phyloP scores from a whole-genome alignment of 805 yeast genomes.

The Spathaspora arborariae region DNA sequence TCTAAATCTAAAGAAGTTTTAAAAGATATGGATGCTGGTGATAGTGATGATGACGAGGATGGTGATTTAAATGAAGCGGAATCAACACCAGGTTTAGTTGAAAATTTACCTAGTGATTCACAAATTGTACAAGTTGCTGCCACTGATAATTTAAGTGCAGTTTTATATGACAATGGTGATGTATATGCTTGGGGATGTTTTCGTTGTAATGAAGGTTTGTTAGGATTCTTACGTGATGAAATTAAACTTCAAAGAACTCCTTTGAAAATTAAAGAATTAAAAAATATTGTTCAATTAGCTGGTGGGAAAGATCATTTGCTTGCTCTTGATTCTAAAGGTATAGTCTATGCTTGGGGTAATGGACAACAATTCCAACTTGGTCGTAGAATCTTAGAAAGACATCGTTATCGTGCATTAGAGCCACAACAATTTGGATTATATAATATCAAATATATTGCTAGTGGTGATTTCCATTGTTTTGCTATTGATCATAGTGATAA shows the following conservation, averaged over 20 bases:
- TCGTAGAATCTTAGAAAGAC: constrained; percentile 76
- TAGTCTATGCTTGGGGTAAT: constrained; percentile 95
- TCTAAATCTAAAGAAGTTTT: constrained; percentile 56
- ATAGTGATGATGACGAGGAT: constrained; percentile 62
- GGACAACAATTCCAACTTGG: constrained; percentile 94
- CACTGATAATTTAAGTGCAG: constrained; percentile 87
- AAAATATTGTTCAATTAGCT: constrained; percentile 75
- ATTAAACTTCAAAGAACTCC: constrained; percentile 67
- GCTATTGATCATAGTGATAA: constrained; percentile 73
- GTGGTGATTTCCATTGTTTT: constrained; percentile 95
- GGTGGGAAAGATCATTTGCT: constrained; percentile 91
- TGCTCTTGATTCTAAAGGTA: constrained; percentile 79
- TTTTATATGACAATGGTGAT: constrained; percentile 73
- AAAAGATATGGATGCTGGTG: constrained; percentile 60
- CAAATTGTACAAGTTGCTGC: constrained; percentile 82
- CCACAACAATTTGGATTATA: constrained; percentile 83
- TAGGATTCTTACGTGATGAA: constrained; percentile 68
- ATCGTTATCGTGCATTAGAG: constrained; percentile 65
- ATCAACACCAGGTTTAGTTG: constrained; percentile 82
- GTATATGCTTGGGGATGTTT: constrained; percentile 98
- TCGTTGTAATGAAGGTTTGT: constrained; percentile 85
- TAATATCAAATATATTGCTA: constrained; percentile 73
- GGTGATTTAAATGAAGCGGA: constrained; percentile 87
- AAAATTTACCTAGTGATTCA: constrained; percentile 49
- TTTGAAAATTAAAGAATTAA: constrained; percentile 53